These are phyloP conservation scores for Waltergamsia citrina DNA, from an alignment of 2,329 filamentous ascomycete genomes.

Conservation along the genomic window DNA sequence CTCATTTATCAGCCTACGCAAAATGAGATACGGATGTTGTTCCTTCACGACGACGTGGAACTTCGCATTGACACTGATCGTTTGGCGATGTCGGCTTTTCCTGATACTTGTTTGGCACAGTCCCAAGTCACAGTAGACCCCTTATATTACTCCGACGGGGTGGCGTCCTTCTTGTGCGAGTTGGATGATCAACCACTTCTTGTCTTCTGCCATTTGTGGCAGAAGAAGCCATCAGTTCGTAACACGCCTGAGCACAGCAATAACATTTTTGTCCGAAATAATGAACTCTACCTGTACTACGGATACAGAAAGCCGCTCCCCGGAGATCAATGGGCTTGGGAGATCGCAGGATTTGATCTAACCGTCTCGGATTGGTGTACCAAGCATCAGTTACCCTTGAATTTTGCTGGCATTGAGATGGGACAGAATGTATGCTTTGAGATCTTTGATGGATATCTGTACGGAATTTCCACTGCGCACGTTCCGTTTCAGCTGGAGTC, in stretches of 20 bases:
- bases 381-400: neutral
- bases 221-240: neutral
- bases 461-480: slow-evolving; percentile 2
- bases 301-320: neutral
- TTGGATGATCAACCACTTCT: neutral
- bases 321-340: neutral
- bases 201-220: neutral
- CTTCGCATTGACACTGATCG: neutral
- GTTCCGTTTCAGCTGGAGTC: neutral
- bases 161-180: slow-evolving; percentile 2
- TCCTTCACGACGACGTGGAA: neutral
- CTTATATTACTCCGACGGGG: slow-evolving; percentile 3
- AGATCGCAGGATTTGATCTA: neutral
- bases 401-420: neutral
- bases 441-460: slow-evolving; percentile 5
- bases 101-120: neutral
- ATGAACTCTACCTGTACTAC: slow-evolving; percentile 4
- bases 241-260: neutral
- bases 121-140: neutral
- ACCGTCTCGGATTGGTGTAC: neutral
- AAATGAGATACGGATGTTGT: neutral
- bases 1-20: neutral
- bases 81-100: neutral
- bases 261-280: slow-evolving; percentile 4
- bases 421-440: slow-evolving; percentile 4